Evolutionary conservation across 257 asterid species (phyloP), one percentile per base, ranked within the genome.

Genomic region (Phtheirospermum japonicum): DNA sequence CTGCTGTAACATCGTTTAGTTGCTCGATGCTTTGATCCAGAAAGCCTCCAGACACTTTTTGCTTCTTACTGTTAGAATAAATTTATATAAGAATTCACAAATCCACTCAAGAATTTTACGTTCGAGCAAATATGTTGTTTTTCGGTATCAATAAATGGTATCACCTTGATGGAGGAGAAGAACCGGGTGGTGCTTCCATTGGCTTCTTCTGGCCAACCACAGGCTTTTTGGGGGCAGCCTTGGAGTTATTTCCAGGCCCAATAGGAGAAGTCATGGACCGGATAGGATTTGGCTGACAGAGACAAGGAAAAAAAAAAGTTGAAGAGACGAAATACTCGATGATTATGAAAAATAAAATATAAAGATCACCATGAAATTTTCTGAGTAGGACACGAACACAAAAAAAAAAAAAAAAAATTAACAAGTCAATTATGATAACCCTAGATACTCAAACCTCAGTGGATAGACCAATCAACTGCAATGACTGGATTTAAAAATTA

Each of bases 1-100:
- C 95, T 67, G 95, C 99, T 64, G 97, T 92, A 60, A 92, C 99
- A 75, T 92, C 99, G 70, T 92, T 92, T 69, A 92, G 97, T 65
- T 92, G 99, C 69, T 92, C 99, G 59, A 92, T 92, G 83, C 97
- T 92, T 71, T 92, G 99, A 83, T 89, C 99, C 60, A 73, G 37
- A 63, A 83, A 80, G 71, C 73, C 83, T 59, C 95, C 96, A 20
- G 97, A 82, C 59, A 78, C 95, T 69, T 89, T 92, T 75, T 85
- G 96, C 88, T 89, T 92, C 82, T 92, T 92, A 69, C 99, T 92
- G 83, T 64, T 62, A 55, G 42, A 52, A 66, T 33, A 55, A 37
- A 58, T 28, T 69, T 3, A 48, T 42, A 9, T 30, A 54, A 64
- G 61, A 66, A 70, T 50, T 61, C 37, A 72, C 3, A 43, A 33